phyloP scores from a whole-genome alignment of 2,329 filamentous ascomycete species.

The Hypoxylon sp. region DNA sequence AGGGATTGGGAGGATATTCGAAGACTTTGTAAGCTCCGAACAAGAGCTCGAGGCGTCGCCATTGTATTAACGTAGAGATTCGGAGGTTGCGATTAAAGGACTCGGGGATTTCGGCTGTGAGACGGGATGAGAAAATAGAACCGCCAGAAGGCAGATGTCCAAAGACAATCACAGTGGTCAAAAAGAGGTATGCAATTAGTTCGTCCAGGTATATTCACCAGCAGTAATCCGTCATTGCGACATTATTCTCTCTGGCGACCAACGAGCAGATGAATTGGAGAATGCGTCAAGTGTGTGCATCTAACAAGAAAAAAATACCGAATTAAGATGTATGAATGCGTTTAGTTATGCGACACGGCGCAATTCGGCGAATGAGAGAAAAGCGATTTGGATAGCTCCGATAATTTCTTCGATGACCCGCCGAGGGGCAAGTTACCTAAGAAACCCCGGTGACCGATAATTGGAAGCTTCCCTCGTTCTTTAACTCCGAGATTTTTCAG shows the following conservation, averaged over 20 bases:
- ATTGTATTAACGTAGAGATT: constrained; percentile 24
- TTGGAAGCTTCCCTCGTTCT: constrained; percentile 6
- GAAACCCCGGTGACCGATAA: constrained; percentile 33
- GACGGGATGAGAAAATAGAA: constrained; percentile 34
- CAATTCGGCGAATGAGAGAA: constrained; percentile 36
- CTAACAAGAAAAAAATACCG: constrained; percentile 40
- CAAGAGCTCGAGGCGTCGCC: constrained; percentile 42
- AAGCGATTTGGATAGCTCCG: constrained; percentile 48
- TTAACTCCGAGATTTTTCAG: constrained; percentile 46
- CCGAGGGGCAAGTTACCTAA: constrained; percentile 31
- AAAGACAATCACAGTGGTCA: neutral
- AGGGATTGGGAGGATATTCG: constrained; percentile 26
- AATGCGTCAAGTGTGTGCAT: constrained; percentile 25
- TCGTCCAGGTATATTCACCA: constrained; percentile 13
- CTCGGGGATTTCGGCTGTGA: constrained; percentile 34
- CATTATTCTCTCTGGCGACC: constrained; percentile 23
- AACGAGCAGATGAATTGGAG: constrained; percentile 29
- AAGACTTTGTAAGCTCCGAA: constrained; percentile 37
- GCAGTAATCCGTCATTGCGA: constrained; percentile 28
- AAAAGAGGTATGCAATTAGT: neutral
- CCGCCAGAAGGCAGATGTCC: neutral
- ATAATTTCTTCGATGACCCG: constrained; percentile 43
- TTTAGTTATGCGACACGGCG: constrained; percentile 37
- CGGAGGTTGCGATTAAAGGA: constrained; percentile 11
- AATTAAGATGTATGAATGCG: constrained; percentile 24